Conservation (phyloP, 495 filamentous ascomycete genomes). For the Neurospora sp. region DNA sequence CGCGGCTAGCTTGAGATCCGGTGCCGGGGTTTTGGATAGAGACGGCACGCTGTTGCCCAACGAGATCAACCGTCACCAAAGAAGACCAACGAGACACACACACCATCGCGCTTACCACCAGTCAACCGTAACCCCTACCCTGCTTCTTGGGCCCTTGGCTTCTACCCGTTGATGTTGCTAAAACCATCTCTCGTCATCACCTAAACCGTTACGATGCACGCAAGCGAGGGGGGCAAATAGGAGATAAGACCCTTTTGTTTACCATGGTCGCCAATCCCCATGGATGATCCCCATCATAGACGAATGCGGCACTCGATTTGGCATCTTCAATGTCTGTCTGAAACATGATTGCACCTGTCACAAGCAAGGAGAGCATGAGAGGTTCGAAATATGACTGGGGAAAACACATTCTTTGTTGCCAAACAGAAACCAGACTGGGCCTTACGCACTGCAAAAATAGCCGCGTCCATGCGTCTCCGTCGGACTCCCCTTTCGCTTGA, state of each 20-base stretch:
- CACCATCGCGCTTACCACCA: neutral
- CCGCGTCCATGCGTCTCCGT: neutral
- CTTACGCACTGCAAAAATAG: neutral
- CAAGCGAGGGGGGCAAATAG: neutral
- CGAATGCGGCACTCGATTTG: neutral
- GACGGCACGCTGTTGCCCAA: neutral
- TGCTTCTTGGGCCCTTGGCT: neutral
- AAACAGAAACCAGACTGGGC: neutral
- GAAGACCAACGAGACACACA: neutral
- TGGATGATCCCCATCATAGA: neutral
- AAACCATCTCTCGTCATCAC: neutral
- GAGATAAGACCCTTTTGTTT: neutral
- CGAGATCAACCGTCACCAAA: neutral
- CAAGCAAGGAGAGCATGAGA: neutral
- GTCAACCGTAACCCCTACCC: neutral
- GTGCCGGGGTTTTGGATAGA: neutral
- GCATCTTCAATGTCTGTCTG: neutral
- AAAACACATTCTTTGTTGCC: neutral
- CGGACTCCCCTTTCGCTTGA: neutral
- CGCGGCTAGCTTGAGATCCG: neutral
- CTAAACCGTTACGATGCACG: neutral
- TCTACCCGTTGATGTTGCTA: neutral
- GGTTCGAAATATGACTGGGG: neutral
- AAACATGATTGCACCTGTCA: neutral
- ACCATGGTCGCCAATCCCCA: neutral